Percentiles rank a stretch among this genome's conserved stretches.
Evolutionary conservation across 495 filamentous ascomycete species (phyloP).

Genomic region (Physcia stellaris): DNA sequence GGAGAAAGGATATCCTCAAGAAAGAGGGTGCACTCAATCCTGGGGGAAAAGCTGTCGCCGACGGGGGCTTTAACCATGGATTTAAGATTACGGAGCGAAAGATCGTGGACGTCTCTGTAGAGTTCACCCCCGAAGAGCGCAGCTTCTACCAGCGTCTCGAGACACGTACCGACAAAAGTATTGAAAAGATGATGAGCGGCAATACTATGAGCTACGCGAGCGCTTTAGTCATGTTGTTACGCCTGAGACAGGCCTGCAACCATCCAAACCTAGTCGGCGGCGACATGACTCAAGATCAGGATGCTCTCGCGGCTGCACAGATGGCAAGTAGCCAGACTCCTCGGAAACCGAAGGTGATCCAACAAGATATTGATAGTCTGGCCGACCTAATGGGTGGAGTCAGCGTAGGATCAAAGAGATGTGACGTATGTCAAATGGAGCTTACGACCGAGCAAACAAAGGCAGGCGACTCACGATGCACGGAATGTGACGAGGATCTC

Average conservation of each 20-base stretch:
- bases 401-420: conserved; percentile 67
- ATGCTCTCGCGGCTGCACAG: conserved; percentile 57
- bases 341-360: conserved; percentile 29
- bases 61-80: conserved; percentile 35
- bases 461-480: conserved; percentile 50
- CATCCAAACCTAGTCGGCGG: conserved; percentile 77
- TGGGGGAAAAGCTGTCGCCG: conserved; percentile 40
- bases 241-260: conserved; percentile 86
- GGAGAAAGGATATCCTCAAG: conserved; percentile 90
- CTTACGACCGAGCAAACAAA: conserved; percentile 44
- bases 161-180: conserved; percentile 64
- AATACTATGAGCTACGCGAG: conserved; percentile 62
- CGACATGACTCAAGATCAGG: conserved; percentile 74
- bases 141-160: conserved; percentile 79
- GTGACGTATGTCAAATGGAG: conserved; percentile 73
- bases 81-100: conserved; percentile 83
- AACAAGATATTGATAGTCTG: conserved; percentile 62
- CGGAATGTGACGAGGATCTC: conserved; percentile 59
- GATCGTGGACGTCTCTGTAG: conserved; percentile 62
- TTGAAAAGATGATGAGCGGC: conserved; percentile 76
- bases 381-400: conserved; percentile 75
- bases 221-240: conserved; percentile 76
- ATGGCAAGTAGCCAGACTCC: conserved; percentile 28
- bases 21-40: conserved; percentile 62
- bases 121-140: conserved; percentile 68